A percentile compares a stretch with the other conserved stretches of the same genome.
Evolutionary conservation across 345 rosid species (phyloP).

Genomic region (Cardamine resedifolia): DNA sequence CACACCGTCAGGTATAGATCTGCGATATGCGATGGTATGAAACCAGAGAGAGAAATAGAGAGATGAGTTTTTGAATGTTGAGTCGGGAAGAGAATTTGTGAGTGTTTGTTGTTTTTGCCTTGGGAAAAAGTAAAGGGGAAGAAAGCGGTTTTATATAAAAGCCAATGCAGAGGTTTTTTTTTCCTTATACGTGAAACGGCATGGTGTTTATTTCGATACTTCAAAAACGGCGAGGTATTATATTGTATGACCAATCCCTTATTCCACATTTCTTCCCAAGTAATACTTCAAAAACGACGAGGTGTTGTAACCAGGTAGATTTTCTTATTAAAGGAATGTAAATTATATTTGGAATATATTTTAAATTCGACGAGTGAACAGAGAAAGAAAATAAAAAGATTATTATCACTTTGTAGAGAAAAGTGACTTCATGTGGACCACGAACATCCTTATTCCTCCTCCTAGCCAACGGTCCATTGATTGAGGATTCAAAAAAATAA

Average conservation of each 20-base stretch:
- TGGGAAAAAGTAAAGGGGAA: background rate
- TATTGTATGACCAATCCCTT: background rate
- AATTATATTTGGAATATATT: background rate
- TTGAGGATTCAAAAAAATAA: slow-evolving; percentile 1
- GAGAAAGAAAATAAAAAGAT: slow-evolving; percentile 4
- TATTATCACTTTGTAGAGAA: background rate
- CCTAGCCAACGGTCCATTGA: slow-evolving; percentile 15
- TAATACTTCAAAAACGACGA: too few relatives aligned
- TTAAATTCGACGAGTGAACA: background rate
- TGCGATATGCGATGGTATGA: slow-evolving; percentile 19
- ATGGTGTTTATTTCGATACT: background rate
- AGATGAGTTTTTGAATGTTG: slow-evolving; percentile 26
- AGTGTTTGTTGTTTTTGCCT: slow-evolving; percentile 5
- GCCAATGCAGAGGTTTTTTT: background rate
- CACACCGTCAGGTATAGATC: slow-evolving; percentile 16
- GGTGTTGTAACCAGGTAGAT: background rate
- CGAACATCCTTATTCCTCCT: slow-evolving; percentile 3
- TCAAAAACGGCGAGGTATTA: background rate
- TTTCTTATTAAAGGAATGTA: background rate
- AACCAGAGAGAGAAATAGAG: slow-evolving; percentile 18
- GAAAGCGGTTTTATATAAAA: slow-evolving; percentile 20
- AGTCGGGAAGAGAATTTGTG: background rate
- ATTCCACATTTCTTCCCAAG: background rate
- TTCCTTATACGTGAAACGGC: background rate
- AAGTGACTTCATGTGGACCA: slow-evolving; percentile 25